Conservation (phyloP, 305 asterid genomes). For the Fraxinus nigra region DNA sequence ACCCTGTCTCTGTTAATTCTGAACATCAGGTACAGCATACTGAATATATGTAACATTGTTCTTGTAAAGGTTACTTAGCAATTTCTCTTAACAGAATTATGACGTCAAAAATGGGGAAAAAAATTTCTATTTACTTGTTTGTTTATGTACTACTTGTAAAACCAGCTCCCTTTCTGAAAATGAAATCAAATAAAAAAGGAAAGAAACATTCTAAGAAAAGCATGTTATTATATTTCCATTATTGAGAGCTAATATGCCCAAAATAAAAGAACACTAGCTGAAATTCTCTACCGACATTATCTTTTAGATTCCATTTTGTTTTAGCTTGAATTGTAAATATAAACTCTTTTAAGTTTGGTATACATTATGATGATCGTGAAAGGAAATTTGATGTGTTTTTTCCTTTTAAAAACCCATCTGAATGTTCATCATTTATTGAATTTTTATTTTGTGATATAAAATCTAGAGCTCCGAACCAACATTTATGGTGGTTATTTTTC, state of each 20-base stretch:
- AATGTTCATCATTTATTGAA: neutral
- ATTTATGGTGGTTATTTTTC: neutral
- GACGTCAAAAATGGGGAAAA: conserved; percentile 8
- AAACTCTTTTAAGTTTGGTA: neutral
- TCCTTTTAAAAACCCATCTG: neutral
- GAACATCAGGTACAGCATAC: conserved; percentile 57
- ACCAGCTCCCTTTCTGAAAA: neutral
- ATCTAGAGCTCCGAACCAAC: neutral
- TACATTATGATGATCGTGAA: neutral
- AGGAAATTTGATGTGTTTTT: neutral
- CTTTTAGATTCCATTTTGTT: neutral
- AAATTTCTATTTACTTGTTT: neutral
- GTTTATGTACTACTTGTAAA: neutral
- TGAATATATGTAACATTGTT: neutral
- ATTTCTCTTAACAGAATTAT: neutral
- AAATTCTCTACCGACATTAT: neutral
- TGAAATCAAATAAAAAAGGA: neutral
- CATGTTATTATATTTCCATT: neutral
- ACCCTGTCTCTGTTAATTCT: conserved; percentile 35
- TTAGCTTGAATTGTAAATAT: neutral
- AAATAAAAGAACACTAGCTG: neutral
- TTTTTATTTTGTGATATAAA: neutral
- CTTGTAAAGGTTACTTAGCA: neutral
- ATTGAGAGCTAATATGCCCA: neutral
- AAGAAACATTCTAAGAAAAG: neutral